Base-by-base conservation (phyloP, 805 yeast species). In the Candida tallmaniae region DNA sequence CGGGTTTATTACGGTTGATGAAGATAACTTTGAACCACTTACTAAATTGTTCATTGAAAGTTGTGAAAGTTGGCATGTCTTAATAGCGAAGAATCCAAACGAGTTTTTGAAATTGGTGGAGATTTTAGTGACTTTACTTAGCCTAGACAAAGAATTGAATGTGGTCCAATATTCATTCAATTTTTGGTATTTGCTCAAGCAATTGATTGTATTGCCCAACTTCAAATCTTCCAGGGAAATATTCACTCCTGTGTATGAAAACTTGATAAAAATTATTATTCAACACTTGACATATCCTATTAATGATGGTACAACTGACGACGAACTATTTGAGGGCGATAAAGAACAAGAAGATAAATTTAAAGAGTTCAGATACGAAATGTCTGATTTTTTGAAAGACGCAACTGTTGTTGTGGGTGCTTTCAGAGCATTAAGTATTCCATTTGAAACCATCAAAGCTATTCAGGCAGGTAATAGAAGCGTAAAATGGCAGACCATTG, bases 351-450 rank as follows among this genome's bases (percentile, higher is more conserved):
- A 88, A 52, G 98, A 94, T 52, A 85, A 87, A 57, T 93, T 93
- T 56, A 80, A 85, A 50, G 94, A 87, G 39, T 93, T 90, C 60
- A 73, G 99, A 51, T 93, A 93, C 59, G 96, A 87, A 37, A 85
- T 93, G 84, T 97, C 97, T 24, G 97, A 93, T 56, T 96, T 90
- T n/a, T 64, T 93, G 41, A 94, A 94, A 53, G 95, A 88, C 54
- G 88, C 97, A 64, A 85, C 97, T 47, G 84, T 85, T 2, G 90
- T 93, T 3, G 78, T 86, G 27, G 97, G 97, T 1, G 70, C 94
- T 3, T 61, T 74, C 7, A 65, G 60, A 26, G 87, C 96, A 0
- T 65, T 93, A 23, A 57, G 62, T 15, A 79, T 84, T 35, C 95
- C 96, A 13, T 82, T 78, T 47, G 61, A 63, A 23, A 74, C 70